Evolutionary conservation across 164 flowering plant species (phyloP), one percentile per base, ranked within the genome.

Genomic region (Tetrastigma voinierianum): DNA sequence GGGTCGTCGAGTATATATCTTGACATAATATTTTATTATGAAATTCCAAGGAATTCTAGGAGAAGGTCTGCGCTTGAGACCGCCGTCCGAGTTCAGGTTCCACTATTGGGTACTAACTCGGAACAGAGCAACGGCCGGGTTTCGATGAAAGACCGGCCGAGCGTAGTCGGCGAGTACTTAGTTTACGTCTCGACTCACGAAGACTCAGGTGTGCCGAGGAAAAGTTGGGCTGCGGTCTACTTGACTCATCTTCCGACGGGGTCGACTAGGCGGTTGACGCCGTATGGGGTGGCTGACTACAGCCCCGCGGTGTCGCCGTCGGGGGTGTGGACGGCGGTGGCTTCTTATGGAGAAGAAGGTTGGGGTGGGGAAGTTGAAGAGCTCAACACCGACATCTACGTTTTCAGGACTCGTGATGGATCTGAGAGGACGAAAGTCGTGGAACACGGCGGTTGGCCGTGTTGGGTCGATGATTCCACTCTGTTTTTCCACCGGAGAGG

Each of bases 371-470:
- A 90, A 61, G 82, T 84, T 10, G 82, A 89, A 61, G 95, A 89
- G 17, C 90, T 93, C 20, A 61, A 64, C 0, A 87, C 97, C 1
- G 90, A 87, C 62, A 83, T 93, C 20, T 87, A 84, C 61, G 68
- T 90, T 3, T 90, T 89, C 78, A 53, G 62, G 77, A 89, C 96
- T 47, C 73, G 57, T 32, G 94, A 89, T 61, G 95, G 94, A 60
- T 72, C 87, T 43, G 68, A 66, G 17, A 80, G 98, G 71, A 81
- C 81, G 57, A 84, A 81, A 77, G 74, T 89, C 15, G 90, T 85
- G 0, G 82, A 82, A 16, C 90, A 85, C 70, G 98, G 98, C 43
- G 97, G 98, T 14, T 93, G 98, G 98, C 98, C 98, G 70, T 65
- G 81, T 65, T 93, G 96, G 97, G 78, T 73, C 3, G 91, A 88